Conservation (phyloP, 768 basidiomycete genomes). For the Coprinellus micaceus region DNA sequence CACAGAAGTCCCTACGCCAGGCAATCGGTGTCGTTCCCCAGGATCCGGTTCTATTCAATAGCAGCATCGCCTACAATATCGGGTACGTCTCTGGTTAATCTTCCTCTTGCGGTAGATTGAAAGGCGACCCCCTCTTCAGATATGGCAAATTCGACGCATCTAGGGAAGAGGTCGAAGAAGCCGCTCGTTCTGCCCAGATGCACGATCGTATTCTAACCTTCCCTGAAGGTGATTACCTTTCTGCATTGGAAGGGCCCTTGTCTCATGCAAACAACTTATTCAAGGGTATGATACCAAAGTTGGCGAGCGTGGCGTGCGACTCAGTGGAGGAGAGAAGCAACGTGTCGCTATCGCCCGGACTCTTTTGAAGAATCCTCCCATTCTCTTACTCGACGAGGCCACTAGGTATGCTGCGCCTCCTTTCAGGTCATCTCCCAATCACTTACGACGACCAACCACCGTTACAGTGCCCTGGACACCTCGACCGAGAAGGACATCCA, state of each 20-base stretch:
- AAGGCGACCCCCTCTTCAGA: constrained; percentile 31
- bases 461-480: constrained; percentile 74
- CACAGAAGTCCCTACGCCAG: constrained; percentile 72
- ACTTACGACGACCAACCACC: background rate
- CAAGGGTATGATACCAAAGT: constrained; percentile 77
- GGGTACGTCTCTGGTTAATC: constrained; percentile 38
- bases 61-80: constrained; percentile 70
- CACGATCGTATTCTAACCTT: constrained; percentile 82
- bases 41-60: constrained; percentile 71
- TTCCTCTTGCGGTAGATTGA: background rate
- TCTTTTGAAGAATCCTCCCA: constrained; percentile 79
- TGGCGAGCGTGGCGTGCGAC: constrained; percentile 83
- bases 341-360: constrained; percentile 86
- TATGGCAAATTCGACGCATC: constrained; percentile 76
- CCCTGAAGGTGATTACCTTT: constrained; percentile 54
- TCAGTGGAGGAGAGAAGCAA: constrained; percentile 89
- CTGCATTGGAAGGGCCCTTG: background rate
- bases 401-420: constrained; percentile 45
- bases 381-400: constrained; percentile 75
- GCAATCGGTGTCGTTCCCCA: constrained; percentile 92
- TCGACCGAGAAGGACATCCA: constrained; percentile 89
- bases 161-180: constrained; percentile 71
- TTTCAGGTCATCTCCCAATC: background rate
- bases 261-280: constrained; percentile 3
- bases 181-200: constrained; percentile 81